Evolutionary conservation across 1,284 basidiomycete genomes (phyloP).

Genomic region (Mycosarcoma mackinlayi): DNA sequence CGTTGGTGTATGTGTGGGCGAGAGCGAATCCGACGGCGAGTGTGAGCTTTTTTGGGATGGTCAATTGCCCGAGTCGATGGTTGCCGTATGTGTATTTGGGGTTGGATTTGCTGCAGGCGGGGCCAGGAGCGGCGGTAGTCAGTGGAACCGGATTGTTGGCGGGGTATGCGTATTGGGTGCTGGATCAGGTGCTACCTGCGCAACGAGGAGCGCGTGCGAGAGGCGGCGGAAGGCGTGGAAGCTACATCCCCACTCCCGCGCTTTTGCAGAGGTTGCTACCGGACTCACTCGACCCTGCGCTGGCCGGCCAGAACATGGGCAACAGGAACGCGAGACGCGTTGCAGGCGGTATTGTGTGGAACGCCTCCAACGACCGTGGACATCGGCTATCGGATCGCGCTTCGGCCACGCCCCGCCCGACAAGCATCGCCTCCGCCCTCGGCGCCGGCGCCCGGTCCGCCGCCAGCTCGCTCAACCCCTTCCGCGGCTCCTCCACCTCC

Average conservation of each 20-base stretch:
- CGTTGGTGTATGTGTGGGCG: constrained; percentile 70
- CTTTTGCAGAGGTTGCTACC: constrained; percentile 41
- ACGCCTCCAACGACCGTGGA: constrained; percentile 31
- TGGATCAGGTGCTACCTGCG: constrained; percentile 32
- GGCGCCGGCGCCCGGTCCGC: constrained; percentile 33
- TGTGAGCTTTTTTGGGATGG: constrained; percentile 58
- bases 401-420: constrained; percentile 9
- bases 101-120: constrained; percentile 78
- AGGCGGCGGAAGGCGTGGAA: constrained; percentile 28
- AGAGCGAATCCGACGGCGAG: constrained; percentile 46
- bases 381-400: constrained; percentile 24
- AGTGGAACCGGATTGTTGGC: constrained; percentile 78
- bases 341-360: constrained; percentile 42
- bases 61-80: constrained; percentile 74
- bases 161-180: constrained; percentile 75
- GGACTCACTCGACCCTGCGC: constrained; percentile 53
- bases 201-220: constrained; percentile 28
- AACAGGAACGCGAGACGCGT: constrained; percentile 45
- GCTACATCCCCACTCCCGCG: constrained; percentile 40
- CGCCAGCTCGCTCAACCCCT: constrained; percentile 32
- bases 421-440: constrained; percentile 25
- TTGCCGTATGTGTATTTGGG: constrained; percentile 77
- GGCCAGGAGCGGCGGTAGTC: constrained; percentile 74
- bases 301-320: constrained; percentile 41
- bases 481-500: constrained; percentile 18